These are phyloP conservation scores for Proliferodiscus dingleyae DNA, from an alignment of 2,329 filamentous ascomycete genomes.

Conservation along the genomic window DNA sequence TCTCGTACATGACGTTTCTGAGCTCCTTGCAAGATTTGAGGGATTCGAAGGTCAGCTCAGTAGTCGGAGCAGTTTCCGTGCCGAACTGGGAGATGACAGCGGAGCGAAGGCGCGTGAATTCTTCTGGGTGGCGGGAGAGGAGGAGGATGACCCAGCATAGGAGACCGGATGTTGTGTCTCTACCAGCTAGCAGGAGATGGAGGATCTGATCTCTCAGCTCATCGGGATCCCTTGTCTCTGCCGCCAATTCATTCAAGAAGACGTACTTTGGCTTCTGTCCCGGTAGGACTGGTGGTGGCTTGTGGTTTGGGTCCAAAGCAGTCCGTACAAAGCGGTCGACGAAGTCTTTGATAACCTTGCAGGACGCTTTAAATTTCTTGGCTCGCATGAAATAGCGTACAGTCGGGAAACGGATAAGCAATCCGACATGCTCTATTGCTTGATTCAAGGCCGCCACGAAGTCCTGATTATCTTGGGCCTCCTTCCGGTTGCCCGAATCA, in stretches of 20 bases:
- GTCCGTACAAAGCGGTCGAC: constrained; percentile 25
- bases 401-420: constrained; percentile 26
- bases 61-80: constrained; percentile 9
- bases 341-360: constrained; percentile 23
- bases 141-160: constrained; percentile 35
- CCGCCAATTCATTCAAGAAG: constrained; percentile 45
- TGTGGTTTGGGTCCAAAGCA: constrained; percentile 20
- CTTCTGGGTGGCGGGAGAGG: constrained; percentile 39
- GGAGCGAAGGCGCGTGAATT: constrained; percentile 37
- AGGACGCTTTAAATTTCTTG: constrained; percentile 28
- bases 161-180: constrained; percentile 23
- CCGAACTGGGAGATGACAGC: constrained; percentile 37
- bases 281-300: constrained; percentile 26
- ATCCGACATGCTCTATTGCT: constrained; percentile 31
- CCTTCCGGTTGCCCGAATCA: constrained; percentile 15
- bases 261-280: constrained; percentile 31
- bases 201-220: constrained; percentile 34
- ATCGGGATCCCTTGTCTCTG: constrained; percentile 36
- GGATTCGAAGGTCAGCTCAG: constrained; percentile 19
- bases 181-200: constrained; percentile 30
- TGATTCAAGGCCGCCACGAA: constrained; percentile 37
- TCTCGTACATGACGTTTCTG: constrained; percentile 22
- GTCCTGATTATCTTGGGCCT: constrained; percentile 24
- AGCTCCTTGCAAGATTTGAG: constrained; percentile 24
- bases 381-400: constrained; percentile 26